These are phyloP conservation scores for Malus hybrid DNA, from an alignment of 331 rosid species.

Conservation along the genomic window DNA sequence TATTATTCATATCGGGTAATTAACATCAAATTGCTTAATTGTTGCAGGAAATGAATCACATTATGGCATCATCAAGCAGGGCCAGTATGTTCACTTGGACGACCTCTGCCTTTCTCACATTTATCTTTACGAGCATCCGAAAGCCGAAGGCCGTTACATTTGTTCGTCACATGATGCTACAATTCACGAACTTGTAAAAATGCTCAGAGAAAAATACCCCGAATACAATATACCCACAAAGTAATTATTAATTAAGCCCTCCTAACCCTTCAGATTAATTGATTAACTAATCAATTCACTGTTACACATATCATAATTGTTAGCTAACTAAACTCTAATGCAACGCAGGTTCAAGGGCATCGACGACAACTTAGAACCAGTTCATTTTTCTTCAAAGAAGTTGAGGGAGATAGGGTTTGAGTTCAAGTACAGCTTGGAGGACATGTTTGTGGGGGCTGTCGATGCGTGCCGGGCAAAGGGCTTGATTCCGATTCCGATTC, in stretches of 20 bases:
- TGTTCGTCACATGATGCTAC: slow-evolving; percentile 49
- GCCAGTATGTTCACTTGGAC: slow-evolving; percentile 64
- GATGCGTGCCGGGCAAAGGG: slow-evolving; percentile 56
- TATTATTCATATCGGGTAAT: background rate
- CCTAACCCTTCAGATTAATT: background rate
- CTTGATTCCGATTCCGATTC: slow-evolving; percentile 37
- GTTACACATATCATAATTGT: background rate
- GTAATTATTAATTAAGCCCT: slow-evolving; percentile 21
- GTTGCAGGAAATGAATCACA: slow-evolving; percentile 50
- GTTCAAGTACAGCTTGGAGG: slow-evolving; percentile 62
- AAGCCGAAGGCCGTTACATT: slow-evolving; percentile 62
- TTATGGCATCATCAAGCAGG: slow-evolving; percentile 55
- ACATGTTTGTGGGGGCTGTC: slow-evolving; percentile 57
- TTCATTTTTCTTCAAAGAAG: slow-evolving; percentile 58
- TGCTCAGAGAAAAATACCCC: slow-evolving; percentile 46
- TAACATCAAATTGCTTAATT: background rate
- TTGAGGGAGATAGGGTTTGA: slow-evolving; percentile 56
- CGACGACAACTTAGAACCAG: slow-evolving; percentile 41
- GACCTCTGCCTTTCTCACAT: slow-evolving; percentile 73
- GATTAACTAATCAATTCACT: background rate
- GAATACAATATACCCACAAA: slow-evolving; percentile 49
- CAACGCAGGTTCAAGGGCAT: slow-evolving; percentile 50
- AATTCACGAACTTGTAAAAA: slow-evolving; percentile 48
- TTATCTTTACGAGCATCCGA: slow-evolving; percentile 53
- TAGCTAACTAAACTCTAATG: background rate